These are phyloP conservation scores for Tilletia horrida DNA, from an alignment of 1,284 basidiomycete genomes.

Conservation along the genomic window DNA sequence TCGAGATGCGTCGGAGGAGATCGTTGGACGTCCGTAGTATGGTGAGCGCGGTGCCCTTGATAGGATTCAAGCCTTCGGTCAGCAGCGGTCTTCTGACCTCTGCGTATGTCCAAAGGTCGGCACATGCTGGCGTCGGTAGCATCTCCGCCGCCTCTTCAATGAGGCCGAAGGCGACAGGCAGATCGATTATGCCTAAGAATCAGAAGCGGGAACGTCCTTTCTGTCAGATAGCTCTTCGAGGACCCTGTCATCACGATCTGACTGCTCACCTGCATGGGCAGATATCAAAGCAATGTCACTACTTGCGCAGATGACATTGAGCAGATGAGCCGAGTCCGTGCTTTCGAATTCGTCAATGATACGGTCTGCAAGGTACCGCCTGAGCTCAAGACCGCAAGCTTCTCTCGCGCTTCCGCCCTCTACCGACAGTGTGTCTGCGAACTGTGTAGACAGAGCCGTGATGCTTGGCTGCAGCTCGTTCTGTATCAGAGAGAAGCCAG, in stretches of 20 bases:
- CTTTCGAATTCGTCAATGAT: background rate
- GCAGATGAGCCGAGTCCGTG: background rate
- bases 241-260: background rate
- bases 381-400: conserved; percentile 1
- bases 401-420: background rate
- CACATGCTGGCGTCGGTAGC: background rate
- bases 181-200: background rate
- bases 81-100: background rate
- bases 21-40: conserved; percentile 81
- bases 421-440: background rate
- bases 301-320: background rate
- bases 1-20: conserved; percentile 74
- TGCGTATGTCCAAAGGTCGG: conserved; percentile 1
- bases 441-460: background rate
- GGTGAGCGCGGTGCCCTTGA: conserved; percentile 79
- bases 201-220: background rate
- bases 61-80: conserved; percentile 64
- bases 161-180: background rate
- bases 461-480: background rate
- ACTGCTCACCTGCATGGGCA: background rate
- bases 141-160: conserved; percentile 14
- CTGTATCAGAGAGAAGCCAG: background rate
- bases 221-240: background rate
- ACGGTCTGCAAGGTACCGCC: background rate
- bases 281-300: background rate